phyloP scores from a whole-genome alignment of 805 yeast species.

The Clavispora asparagi region DNA sequence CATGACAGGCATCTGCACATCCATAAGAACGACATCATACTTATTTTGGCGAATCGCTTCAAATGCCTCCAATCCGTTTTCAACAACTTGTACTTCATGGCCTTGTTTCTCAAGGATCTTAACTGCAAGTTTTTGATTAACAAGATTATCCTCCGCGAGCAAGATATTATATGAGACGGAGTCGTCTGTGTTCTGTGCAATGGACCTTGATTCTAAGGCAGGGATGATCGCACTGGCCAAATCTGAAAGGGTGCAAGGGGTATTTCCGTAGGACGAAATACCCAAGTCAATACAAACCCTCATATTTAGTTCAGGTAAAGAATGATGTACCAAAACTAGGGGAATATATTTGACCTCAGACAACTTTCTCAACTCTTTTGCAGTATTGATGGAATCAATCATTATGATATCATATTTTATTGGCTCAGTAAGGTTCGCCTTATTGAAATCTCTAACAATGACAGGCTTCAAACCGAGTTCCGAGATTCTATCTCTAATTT shows the following conservation, averaged over 20 bases:
- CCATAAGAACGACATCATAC: conserved; percentile 85
- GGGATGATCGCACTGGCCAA: conserved; percentile 80
- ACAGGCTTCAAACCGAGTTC: conserved; percentile 59
- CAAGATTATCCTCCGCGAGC: conserved; percentile 82
- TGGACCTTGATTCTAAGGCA: conserved; percentile 76
- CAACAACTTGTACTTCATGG: conserved; percentile 78
- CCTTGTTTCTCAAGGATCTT: conserved; percentile 82
- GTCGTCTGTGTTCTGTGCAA: conserved; percentile 75
- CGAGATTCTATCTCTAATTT: conserved; percentile 46
- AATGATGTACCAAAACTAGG: conserved; percentile 69
- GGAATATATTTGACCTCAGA: conserved; percentile 84
- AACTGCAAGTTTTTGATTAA: conserved; percentile 83
- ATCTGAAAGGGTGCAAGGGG: conserved; percentile 79
- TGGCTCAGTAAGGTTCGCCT: conserved; percentile 52
- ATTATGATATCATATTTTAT: conserved; percentile 73
- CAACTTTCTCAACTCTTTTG: conserved; percentile 59
- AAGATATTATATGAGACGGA: conserved; percentile 68
- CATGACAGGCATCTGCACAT: conserved; percentile 94
- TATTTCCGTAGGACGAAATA: conserved; percentile 81
- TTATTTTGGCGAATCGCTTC: conserved; percentile 64
- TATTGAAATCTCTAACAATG: conserved; percentile 50
- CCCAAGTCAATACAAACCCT: conserved; percentile 80
- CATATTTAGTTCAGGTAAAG: conserved; percentile 73
- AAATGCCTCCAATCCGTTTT: conserved; percentile 78
- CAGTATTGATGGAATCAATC: conserved; percentile 74